Conservation (phyloP, 768 basidiomycete genomes). For the Serendipita sp. region DNA sequence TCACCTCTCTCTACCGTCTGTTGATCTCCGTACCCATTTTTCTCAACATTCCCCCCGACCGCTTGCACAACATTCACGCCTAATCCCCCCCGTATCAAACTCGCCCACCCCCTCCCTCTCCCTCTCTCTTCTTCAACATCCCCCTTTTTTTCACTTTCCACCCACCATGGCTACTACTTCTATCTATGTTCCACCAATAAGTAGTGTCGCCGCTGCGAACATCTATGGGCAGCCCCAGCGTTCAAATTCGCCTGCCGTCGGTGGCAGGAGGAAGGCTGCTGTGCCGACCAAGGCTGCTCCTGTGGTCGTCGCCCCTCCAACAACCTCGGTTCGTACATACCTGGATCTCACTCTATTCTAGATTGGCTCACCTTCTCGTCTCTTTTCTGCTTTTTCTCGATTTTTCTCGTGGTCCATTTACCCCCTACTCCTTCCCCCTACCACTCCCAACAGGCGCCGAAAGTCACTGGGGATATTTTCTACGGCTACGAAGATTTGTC, state of each 20-base stretch:
- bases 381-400: not conserved
- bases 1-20: not conserved
- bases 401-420: not conserved
- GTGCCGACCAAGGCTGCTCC: not conserved
- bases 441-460: conserved; percentile 7
- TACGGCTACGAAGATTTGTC: conserved; percentile 68
- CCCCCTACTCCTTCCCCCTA: not conserved
- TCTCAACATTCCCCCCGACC: no score
- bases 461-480: conserved; percentile 18
- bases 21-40: no score
- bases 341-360: not conserved
- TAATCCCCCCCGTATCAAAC: no score
- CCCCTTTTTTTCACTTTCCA: not conserved
- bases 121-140: not conserved
- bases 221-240: not conserved
- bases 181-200: not conserved
- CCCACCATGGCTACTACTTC: not conserved
- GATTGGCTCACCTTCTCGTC: not conserved
- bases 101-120: no score
- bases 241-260: conserved; percentile 3
- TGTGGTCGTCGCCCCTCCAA: not conserved
- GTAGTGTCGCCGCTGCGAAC: not conserved
- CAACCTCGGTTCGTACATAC: not conserved
- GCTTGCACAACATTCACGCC: no score
- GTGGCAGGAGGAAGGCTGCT: not conserved